Percentiles rank a stretch among this genome's conserved stretches.
Evolutionary conservation across 192 early-diverging fungal species (phyloP).

Genomic region (Coemansia erecta): DNA sequence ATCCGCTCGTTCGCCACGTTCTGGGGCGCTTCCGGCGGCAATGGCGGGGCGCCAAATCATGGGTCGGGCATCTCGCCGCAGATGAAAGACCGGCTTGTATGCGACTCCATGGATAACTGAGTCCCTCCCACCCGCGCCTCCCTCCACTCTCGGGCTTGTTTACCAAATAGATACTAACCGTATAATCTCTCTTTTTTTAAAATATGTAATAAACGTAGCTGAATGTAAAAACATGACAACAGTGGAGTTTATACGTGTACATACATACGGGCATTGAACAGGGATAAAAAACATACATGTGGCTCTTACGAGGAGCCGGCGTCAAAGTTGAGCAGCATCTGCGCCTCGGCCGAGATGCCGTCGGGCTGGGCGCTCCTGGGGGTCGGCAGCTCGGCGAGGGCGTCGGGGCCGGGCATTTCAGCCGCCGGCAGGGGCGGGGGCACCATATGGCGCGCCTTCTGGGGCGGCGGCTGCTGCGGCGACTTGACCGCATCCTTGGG

Average conservation of each 20-base stretch:
- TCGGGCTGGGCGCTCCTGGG: constrained; percentile 11
- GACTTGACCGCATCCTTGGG: background rate
- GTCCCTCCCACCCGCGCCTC: too few species aligned
- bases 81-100: too few species aligned
- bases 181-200: too few species aligned
- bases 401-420: constrained; percentile 4
- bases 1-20: constrained; percentile 48
- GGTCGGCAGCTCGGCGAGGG: background rate
- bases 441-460: constrained; percentile 21
- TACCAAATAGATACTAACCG: too few species aligned
- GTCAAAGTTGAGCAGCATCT: constrained; percentile 49
- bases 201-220: too few species aligned
- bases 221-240: too few species aligned
- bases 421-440: constrained; percentile 5
- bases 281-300: too few species aligned
- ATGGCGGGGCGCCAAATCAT: background rate
- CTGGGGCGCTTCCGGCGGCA: constrained; percentile 33
- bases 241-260: too few species aligned
- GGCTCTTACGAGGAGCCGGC: constrained; percentile 7
- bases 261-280: too few species aligned
- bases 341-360: constrained; percentile 36
- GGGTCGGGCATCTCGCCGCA: too few species aligned
- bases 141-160: too few species aligned
- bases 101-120: too few species aligned
- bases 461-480: constrained; percentile 3